Base-by-base conservation (phyloP, 2,329 filamentous ascomycete species). In the Pyricularia pennisetigena region DNA sequence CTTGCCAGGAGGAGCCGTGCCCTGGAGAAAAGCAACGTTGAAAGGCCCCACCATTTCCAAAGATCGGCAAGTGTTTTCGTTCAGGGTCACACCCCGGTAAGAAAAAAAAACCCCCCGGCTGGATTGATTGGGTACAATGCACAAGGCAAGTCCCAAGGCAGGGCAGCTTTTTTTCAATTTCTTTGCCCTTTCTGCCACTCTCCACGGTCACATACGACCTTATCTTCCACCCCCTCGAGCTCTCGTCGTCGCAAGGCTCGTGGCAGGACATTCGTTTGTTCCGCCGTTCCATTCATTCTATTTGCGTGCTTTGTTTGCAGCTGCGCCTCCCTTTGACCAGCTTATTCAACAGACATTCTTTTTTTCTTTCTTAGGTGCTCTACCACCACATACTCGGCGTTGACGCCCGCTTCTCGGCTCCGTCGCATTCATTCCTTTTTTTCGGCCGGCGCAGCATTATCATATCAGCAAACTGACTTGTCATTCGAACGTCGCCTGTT, bases 1-100 rank as follows among this genome's bases (percentile, higher is more conserved):
- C 24, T 61, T 23, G 3, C 57, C 24, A 26, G n/a, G n/a, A 26
- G n/a, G 57, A 61, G 4, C n/a, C 24, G 57, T 26, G 24, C 57
- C 57, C 57, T 61, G 57, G n/a, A 61, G 57, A 26, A 61, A 61
- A 61, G 57, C 57, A 61, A 61, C 57, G 57, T 61, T n/a, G n/a
- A 24, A 8, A 7, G 3, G 12, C n/a, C 49, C 20, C 57, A 26
- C 57, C 14, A 24, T 61, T 61, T 61, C 57, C 57, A 61, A 26
- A 24, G 57, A 61, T 61, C 57, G 24, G 57, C 57, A 61, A 26
- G 16, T 49, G 41, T 49, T 49, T 49, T 61, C n/a, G 10, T 61
- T 24, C 23, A 26, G 57, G n/a, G 24, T 26, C 57, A n/a, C 3
- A 26, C 57, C 57, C 24, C 57, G n/a, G 41, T 49, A 49, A 49